Evolutionary conservation across 2,329 filamentous ascomycete species (phyloP).

Genomic region (Lomentospora prolificans): DNA sequence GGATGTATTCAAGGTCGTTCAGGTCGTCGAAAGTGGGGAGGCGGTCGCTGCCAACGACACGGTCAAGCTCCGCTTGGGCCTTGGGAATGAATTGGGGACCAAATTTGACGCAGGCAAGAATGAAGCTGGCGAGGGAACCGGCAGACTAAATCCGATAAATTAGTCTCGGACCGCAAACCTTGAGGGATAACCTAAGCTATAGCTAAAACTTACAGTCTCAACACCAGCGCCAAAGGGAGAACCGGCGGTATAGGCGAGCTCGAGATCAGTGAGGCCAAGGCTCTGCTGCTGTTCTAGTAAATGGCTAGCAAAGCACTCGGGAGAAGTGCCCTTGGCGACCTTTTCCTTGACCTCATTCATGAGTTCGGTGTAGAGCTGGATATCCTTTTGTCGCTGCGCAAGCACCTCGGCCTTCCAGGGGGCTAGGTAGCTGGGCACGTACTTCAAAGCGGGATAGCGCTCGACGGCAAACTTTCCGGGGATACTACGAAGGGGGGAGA

Average conservation of each 20-base stretch:
- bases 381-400: conserved; percentile 17
- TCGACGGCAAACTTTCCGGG: conserved; percentile 28
- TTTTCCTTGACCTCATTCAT: conserved; percentile 30
- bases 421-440: conserved; percentile 25
- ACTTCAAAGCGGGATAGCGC: conserved; percentile 28
- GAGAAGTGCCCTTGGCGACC: conserved; percentile 19
- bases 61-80: conserved; percentile 29
- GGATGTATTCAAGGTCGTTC: conserved; percentile 21
- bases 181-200: conserved; percentile 12
- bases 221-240: conserved; percentile 34
- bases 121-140: conserved; percentile 37
- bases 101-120: conserved; percentile 42
- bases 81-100: conserved; percentile 37
- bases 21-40: conserved; percentile 28
- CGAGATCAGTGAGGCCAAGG: conserved; percentile 29
- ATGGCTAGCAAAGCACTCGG: conserved; percentile 31
- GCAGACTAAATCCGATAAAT: conserved; percentile 28
- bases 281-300: conserved; percentile 29
- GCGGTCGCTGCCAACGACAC: conserved; percentile 25
- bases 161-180: too few relatives aligned
- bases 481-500: conserved; percentile 4
- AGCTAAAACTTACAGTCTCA: conserved; percentile 30
- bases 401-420: conserved; percentile 30
- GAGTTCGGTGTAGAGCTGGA: conserved; percentile 27
- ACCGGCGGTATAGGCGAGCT: conserved; percentile 33